Base-by-base conservation (phyloP, 768 basidiomycete genomes). In the Phlebiopsis flavidoalba region DNA sequence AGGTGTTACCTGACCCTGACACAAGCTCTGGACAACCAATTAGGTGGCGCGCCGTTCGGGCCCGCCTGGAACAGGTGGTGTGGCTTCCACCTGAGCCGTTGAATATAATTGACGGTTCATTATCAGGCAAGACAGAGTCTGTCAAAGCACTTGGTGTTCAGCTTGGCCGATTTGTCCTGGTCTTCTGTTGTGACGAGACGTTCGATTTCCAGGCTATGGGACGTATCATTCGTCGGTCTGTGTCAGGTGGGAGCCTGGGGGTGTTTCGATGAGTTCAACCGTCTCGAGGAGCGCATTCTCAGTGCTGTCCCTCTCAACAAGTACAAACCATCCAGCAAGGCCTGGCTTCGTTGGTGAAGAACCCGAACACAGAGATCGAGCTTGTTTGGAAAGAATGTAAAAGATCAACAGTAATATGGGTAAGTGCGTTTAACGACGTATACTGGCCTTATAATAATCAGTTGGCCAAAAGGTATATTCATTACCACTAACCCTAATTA, bases 191-290 rank as follows among this genome's bases (percentile, higher is more conserved):
- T 70, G 97, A 99, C 74, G 97, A 99, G 73, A 97, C 93, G 0
- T 98, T 99, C 74, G 97, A 99, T 74, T 98, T 98, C 80, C 95
- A 98, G 72, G 97, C 97, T 1, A 98, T 99, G 97, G 97, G 97
- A 64, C 91, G 97, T 64, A 98, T 99, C 67, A n/a, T 99, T 99
- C 71, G 88, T 98, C 67, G 97, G 97, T 55, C 83, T 99, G 14
- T 99, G 97, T 76, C 95, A 97, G 79, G 97, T 98, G 37, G 97
- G 97, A 35, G 97, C 97, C 0, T 99, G 97, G 97, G 97, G 97
- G 12, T 95, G 92, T 70, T 95, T 95, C 74, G 95, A 97, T 71
- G 95, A 97, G 75, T 96, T 97, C 79, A 99, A 99, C 74, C 89
- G 97, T 67, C 81, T 99, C 49, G 97, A 98, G 73, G 97, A 99